These are phyloP conservation scores for Claviceps sp. DNA, from an alignment of 2,329 filamentous ascomycete genomes.

Conservation along the genomic window DNA sequence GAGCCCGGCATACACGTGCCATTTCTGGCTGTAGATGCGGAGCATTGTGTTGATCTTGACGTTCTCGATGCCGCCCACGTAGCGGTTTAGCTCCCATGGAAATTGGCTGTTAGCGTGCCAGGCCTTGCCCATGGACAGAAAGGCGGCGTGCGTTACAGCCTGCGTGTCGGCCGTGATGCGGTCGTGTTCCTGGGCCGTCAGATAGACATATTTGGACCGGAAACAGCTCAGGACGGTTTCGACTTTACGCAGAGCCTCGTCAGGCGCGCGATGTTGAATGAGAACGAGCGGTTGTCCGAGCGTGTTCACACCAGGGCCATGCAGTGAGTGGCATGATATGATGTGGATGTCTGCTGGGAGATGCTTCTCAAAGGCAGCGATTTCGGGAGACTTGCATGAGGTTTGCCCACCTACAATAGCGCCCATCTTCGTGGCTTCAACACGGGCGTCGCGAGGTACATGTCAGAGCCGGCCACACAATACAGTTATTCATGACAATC, in stretches of 20 bases:
- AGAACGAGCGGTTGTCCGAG: slow-evolving; percentile 83
- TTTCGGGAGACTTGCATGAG: slow-evolving; percentile 94
- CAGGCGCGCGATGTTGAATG: slow-evolving; percentile 81
- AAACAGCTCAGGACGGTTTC: slow-evolving; percentile 73
- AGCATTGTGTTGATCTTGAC: slow-evolving; percentile 98
- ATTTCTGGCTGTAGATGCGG: slow-evolving; percentile 96
- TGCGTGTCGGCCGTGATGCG: slow-evolving; percentile 97
- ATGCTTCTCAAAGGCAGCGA: slow-evolving; percentile 80
- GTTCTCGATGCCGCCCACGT: slow-evolving; percentile 94
- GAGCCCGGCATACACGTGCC: slow-evolving; percentile 97
- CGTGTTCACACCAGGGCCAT: slow-evolving; percentile 81
- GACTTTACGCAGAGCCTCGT: slow-evolving; percentile 63
- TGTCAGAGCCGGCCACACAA: slow-evolving; percentile 3
- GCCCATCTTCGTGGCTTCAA: slow-evolving; percentile 75
- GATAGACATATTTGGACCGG: slow-evolving; percentile 71
- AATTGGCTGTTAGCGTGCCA: slow-evolving; percentile 95
- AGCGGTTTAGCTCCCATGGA: slow-evolving; percentile 92
- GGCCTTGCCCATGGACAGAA: slow-evolving; percentile 92
- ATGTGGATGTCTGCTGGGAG: slow-evolving; percentile 84
- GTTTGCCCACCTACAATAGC: slow-evolving; percentile 97
- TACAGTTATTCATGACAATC: background rate
- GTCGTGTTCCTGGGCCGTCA: slow-evolving; percentile 80
- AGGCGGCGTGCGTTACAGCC: slow-evolving; percentile 93
- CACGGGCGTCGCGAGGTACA: background rate
- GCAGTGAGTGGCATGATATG: slow-evolving; percentile 89